Evolutionary conservation across 2,329 filamentous ascomycete genomes (phyloP), one percentile per base, ranked within the genome.

Genomic region (Rasamsonia emersonii): DNA sequence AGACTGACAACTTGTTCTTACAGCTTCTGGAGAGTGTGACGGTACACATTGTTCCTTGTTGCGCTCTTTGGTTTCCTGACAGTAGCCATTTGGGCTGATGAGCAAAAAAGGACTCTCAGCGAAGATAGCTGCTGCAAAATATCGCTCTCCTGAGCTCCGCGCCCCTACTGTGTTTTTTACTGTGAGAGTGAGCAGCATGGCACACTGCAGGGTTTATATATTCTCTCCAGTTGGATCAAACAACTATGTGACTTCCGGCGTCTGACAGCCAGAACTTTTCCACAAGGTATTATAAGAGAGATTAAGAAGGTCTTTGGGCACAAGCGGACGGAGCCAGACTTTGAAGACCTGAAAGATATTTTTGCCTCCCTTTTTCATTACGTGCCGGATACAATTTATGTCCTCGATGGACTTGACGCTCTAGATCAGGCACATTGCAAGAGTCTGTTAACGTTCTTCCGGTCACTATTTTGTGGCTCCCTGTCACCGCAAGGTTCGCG

Each of bases 171-270:
- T 43, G 37, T 43, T 27, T 46, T 44, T 17, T 47, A 43, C 24
- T 47, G 40, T 14, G 42, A 46, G 14, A 35, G 19, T 21, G 42
- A 44, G 3, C 17, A 32, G 7, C 28, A 26, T 23, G 15, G n/a
- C 13, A 18, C 24, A 4, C 19, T 30, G 17, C 25, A 34, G 13
- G 23, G 15, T 14, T 10, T 18, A 29, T 17, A 23, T 26, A 44
- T 47, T 24, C 38, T 47, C 5, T 37, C 43, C 5, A 47, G 43
- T 30, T 35, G 43, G 4, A 40, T 46, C 13, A 43, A 35, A 19
- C 45, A 47, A 25, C 37, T 46, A 3, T 42, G 35, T 24, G 25
- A 33, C 14, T 33, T 37, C 13, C 9, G 43, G 5, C 16, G 5
- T 17, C 9, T 9, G 6, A 32, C 23, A 21, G 18, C 18, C 5